Evolutionary conservation across 78 protist genomes (phyloP).

Genomic region (Dictyostelium brefeldianum): DNA sequence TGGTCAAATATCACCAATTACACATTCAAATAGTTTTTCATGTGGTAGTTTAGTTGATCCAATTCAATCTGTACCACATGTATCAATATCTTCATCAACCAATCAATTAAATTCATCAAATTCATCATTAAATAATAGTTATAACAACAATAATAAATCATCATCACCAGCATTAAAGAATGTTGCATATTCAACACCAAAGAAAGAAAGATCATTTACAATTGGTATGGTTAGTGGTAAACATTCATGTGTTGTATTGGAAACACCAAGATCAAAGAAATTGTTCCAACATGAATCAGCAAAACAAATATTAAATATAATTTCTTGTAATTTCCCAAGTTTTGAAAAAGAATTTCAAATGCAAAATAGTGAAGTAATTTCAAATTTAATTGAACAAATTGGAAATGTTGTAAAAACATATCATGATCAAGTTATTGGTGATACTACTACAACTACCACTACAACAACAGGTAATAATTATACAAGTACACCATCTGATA

Average conservation of each 20-base stretch:
- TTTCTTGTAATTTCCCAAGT: slow-evolving; percentile 28
- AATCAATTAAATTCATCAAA: neutral
- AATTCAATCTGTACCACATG: neutral
- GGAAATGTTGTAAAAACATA: neutral
- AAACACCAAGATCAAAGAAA: slow-evolving; percentile 27
- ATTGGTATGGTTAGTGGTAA: slow-evolving; percentile 76
- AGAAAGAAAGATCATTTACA: slow-evolving; percentile 59
- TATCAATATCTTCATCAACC: neutral
- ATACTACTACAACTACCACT: neutral
- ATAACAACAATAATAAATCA: neutral
- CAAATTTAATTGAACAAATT: slow-evolving; percentile 32
- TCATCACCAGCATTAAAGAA: slow-evolving; percentile 2
- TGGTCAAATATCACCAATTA: neutral
- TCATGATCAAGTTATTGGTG: neutral
- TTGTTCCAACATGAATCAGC: slow-evolving; percentile 24
- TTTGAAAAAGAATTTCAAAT: slow-evolving; percentile 49
- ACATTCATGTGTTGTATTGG: slow-evolving; percentile 31
- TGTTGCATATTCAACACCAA: neutral
- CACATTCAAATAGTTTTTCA: too few relatives aligned
- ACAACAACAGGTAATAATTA: neutral
- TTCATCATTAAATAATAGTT: neutral
- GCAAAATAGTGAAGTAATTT: slow-evolving; percentile 14
- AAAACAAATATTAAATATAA: slow-evolving; percentile 2
- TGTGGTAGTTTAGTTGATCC: too few relatives aligned
- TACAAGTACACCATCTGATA: neutral